These are phyloP conservation scores for Rhodomyrtus psidioides DNA, from an alignment of 441 rosid species.

Conservation along the genomic window DNA sequence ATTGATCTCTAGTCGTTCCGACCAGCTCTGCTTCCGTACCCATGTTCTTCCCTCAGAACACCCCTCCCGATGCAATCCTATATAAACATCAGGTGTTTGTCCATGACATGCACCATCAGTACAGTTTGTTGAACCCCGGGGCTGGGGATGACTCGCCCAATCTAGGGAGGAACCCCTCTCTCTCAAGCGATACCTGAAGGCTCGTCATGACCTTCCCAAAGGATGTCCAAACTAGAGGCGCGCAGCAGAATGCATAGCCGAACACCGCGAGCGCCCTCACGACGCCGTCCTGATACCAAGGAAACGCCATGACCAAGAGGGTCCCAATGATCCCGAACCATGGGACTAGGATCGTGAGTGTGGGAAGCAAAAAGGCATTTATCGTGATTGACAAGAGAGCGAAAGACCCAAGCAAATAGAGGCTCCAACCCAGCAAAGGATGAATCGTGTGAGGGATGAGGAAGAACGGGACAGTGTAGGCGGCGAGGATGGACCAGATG, in stretches of 20 bases:
- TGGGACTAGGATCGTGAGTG: conserved; percentile 39
- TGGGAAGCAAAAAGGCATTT: conserved; percentile 61
- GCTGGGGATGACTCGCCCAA: conserved; percentile 44
- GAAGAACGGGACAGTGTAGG: conserved; percentile 66
- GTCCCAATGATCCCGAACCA: conserved; percentile 61
- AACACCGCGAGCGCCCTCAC: conserved; percentile 65
- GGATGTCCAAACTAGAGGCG: conserved; percentile 64
- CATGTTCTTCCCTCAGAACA: neutral
- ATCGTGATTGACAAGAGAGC: conserved; percentile 54
- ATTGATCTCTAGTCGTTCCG: neutral
- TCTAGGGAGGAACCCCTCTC: conserved; percentile 58
- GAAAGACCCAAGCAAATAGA: conserved; percentile 63
- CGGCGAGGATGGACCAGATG: conserved; percentile 56
- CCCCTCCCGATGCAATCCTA: neutral
- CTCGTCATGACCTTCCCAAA: conserved; percentile 37
- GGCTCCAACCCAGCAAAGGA: conserved; percentile 69
- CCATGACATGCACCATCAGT: conserved; percentile 9
- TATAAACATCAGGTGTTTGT: neutral
- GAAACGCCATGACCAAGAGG: conserved; percentile 81
- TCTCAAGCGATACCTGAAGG: conserved; percentile 61
- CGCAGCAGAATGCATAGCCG: conserved; percentile 63
- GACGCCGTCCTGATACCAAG: conserved; percentile 66
- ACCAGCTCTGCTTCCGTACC: neutral
- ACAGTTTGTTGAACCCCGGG: conserved; percentile 46
- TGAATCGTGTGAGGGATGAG: conserved; percentile 69